Conservation (phyloP, 495 filamentous ascomycete species). For the Talaromyces thailandensis region DNA sequence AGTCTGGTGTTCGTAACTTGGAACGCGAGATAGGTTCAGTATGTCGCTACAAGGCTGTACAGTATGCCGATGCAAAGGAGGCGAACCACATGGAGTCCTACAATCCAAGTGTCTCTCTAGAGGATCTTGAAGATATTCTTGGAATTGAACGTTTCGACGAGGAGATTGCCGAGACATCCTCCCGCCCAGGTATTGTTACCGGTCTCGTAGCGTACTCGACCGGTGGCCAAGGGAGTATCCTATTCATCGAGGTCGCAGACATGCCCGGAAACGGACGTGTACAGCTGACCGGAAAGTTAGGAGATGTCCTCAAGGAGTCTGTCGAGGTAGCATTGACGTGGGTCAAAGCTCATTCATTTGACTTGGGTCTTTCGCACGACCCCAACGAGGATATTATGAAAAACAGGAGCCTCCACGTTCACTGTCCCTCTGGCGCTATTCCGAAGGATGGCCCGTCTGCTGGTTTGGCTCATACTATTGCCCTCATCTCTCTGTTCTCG, state of each 20-base stretch:
- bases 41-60: slow-evolving; percentile 89
- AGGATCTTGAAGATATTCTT: slow-evolving; percentile 82
- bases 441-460: slow-evolving; percentile 90
- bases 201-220: slow-evolving; percentile 94
- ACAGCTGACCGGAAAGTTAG: slow-evolving; percentile 97
- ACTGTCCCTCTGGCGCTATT: slow-evolving; percentile 90
- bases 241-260: slow-evolving; percentile 97
- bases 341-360: slow-evolving; percentile 94
- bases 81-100: slow-evolving; percentile 59
- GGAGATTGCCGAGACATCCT: slow-evolving; percentile 84
- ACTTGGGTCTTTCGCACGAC: slow-evolving; percentile 73
- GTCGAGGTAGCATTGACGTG: slow-evolving; percentile 93
- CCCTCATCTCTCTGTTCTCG: slow-evolving; percentile 83
- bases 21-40: slow-evolving; percentile 94
- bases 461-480: slow-evolving; percentile 88
- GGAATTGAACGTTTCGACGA: slow-evolving; percentile 93
- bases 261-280: slow-evolving; percentile 92
- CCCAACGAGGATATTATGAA: slow-evolving; percentile 93
- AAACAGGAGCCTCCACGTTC: slow-evolving; percentile 87
- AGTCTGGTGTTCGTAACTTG: slow-evolving; percentile 94
- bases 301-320: slow-evolving; percentile 93
- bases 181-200: slow-evolving; percentile 89
- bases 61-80: slow-evolving; percentile 86
- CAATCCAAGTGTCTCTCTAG: slow-evolving; percentile 59
- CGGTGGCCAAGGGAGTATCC: slow-evolving; percentile 87